Evolutionary conservation across 495 filamentous ascomycete species (phyloP).

Genomic region (Aspergillus diversus): DNA sequence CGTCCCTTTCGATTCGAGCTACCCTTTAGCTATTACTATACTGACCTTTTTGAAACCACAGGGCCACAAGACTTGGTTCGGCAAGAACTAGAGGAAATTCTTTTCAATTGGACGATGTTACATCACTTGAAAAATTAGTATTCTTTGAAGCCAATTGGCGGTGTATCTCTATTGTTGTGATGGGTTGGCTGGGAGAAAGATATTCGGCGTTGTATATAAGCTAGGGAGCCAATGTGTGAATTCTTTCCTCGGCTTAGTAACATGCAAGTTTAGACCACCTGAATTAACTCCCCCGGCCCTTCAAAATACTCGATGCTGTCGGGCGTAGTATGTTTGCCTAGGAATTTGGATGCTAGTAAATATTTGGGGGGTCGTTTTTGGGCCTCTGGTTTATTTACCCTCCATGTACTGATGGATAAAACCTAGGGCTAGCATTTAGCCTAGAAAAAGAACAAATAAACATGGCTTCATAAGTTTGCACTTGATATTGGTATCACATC

Average conservation of each 20-base stretch:
- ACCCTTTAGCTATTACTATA: conserved; percentile 13
- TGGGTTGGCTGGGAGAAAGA: conserved; percentile 38
- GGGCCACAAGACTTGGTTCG: conserved; percentile 90
- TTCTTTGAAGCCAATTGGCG: conserved; percentile 32
- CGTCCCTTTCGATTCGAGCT: background rate
- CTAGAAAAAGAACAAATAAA: too few species aligned
- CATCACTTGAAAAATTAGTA: conserved; percentile 21
- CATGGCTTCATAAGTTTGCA: background rate
- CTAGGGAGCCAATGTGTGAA: conserved; percentile 42
- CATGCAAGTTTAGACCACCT: conserved; percentile 5
- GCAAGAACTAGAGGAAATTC: conserved; percentile 57
- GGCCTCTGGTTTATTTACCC: too few species aligned
- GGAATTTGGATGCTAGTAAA: too few species aligned
- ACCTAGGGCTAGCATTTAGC: too few species aligned
- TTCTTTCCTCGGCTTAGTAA: conserved; percentile 29
- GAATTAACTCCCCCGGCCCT: background rate
- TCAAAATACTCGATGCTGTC: too few species aligned
- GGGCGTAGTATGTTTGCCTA: too few species aligned
- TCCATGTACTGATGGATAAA: too few species aligned
- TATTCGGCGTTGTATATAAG: conserved; percentile 53
- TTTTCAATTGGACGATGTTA: conserved; percentile 19
- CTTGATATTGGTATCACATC: background rate
- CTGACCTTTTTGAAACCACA: conserved; percentile 36
- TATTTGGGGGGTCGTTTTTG: too few species aligned
- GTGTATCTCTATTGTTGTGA: conserved; percentile 48